Base-by-base conservation (phyloP, 768 basidiomycete genomes). In the Cystofilobasidium macerans region DNA sequence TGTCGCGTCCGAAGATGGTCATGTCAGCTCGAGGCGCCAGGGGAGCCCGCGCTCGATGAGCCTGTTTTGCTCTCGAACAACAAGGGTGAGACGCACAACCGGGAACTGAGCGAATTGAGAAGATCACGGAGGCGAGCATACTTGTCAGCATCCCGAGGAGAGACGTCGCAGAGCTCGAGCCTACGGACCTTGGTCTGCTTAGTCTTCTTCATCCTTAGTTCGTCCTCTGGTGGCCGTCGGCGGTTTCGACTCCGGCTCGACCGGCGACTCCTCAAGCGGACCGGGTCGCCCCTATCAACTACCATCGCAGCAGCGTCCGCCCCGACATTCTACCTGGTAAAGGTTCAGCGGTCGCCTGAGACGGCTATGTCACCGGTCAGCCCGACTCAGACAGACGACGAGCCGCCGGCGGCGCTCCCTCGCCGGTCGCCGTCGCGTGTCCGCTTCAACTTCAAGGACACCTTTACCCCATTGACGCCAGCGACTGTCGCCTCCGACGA, bases 161-260 rank as follows among this genome's bases (percentile, higher is more conserved):
- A 54, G 20, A 42, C 13, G 20, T 11, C 6, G 35, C 30, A 13
- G 57, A 24, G 11, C 42, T 20, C 28, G 22, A 30, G 1, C 16
- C 20, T 2, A 14, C n/a, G 30, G 2, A 67, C 65, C 60, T 62
- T 67, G 16, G 65, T 67, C 36, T 61, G 60, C 33, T 67, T 67
- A 16, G 60, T 67, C 54, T 67, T 67, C 54, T 67, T 67, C 65
- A 67, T 67, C 18, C n/a, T n/a, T n/a, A n/a, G n/a, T n/a, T n/a
- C n/a, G n/a, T n/a, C n/a, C n/a, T n/a, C n/a, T n/a, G n/a, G n/a
- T n/a, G n/a, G n/a, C n/a, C n/a, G n/a, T n/a, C n/a, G n/a, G n/a
- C n/a, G n/a, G n/a, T n/a, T n/a, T n/a, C n/a, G n/a, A n/a, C n/a
- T n/a, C n/a, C n/a, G n/a, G n/a, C n/a, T n/a, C n/a, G n/a, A n/a